phyloP scores from a whole-genome alignment of 75 land plant species.

The Cunninghamia lanceolata region DNA sequence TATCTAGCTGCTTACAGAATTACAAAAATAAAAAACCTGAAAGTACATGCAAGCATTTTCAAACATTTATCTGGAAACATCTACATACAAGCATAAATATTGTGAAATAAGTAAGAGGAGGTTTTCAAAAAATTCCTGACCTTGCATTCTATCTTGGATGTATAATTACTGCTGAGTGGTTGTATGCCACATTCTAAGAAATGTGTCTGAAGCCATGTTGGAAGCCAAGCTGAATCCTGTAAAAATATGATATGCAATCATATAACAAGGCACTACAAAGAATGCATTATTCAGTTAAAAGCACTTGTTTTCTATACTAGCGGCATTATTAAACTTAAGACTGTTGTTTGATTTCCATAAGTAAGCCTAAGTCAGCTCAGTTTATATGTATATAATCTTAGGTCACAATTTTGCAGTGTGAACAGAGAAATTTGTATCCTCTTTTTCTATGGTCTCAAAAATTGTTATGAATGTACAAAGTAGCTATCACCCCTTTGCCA shows the following conservation, averaged over 20 bases:
- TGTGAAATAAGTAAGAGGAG: background rate
- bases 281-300: background rate
- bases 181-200: background rate
- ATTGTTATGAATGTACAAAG: background rate
- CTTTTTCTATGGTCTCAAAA: background rate
- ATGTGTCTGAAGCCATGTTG: conserved; percentile 6
- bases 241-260: background rate
- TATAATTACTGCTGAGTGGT: background rate
- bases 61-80: background rate
- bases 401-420: background rate
- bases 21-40: background rate
- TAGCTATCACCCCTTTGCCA: background rate
- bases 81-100: background rate
- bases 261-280: background rate
- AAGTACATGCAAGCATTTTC: background rate
- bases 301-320: background rate
- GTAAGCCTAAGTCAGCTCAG: background rate
- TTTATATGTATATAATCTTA: background rate
- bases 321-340: background rate
- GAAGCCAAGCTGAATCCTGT: conserved; percentile 10
- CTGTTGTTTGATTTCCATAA: background rate
- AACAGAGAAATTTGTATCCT: background rate
- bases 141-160: conserved; percentile 6
- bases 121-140: background rate
- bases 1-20: background rate